These are phyloP conservation scores for Bonia amplexicaulis DNA, from an alignment of 176 grass and related monocot species.

Conservation along the genomic window DNA sequence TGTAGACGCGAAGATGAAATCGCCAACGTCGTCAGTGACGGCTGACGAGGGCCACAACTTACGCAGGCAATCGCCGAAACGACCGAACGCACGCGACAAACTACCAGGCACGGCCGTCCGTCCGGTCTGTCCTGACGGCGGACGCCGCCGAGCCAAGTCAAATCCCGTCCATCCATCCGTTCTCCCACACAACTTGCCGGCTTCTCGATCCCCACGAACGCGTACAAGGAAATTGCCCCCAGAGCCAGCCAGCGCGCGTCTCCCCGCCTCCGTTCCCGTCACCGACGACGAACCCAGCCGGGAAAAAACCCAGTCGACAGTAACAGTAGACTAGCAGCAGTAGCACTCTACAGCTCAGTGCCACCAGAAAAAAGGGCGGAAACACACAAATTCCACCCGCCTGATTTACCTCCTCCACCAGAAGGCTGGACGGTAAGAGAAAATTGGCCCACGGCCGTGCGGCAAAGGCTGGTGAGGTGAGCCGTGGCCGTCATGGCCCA, in stretches of 20 bases:
- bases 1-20: neutral
- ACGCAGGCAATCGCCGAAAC: neutral
- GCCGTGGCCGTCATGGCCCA: conserved; percentile 45
- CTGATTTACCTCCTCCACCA: conserved; percentile 42
- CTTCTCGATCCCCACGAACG: neutral
- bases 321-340: neutral
- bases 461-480: conserved; percentile 11
- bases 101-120: neutral
- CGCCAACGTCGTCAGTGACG: neutral
- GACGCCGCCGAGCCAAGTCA: neutral
- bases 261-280: neutral
- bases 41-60: neutral
- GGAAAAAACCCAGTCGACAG: neutral
- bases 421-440: conserved; percentile 2
- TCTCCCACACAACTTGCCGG: neutral
- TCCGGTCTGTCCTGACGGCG: neutral
- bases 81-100: neutral
- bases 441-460: conserved; percentile 22
- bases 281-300: neutral
- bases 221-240: neutral
- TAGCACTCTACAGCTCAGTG: neutral
- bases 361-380: conserved; percentile 8
- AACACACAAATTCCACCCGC: neutral
- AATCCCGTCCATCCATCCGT: neutral
- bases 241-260: neutral